Evolutionary conservation across 805 yeast genomes (phyloP), one percentile per base, ranked within the genome.

Genomic region (Candida hispaniensis): DNA sequence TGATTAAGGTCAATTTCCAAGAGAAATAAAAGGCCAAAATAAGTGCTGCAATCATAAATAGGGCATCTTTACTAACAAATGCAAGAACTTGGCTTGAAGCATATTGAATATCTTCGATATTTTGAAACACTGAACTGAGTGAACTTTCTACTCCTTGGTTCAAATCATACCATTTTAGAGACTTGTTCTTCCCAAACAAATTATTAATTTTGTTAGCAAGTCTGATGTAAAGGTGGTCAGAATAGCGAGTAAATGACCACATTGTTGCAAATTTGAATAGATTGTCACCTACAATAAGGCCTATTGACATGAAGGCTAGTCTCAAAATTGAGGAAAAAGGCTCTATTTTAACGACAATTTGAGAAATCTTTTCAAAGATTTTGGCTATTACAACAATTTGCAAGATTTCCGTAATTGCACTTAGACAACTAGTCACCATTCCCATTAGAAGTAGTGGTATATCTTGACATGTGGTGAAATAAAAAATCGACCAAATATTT

Each of bases 1-100:
- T 71, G 2, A 91, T 69, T 15, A 91, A 56, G 0, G 96, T 80
- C 7, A 91, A 63, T 3, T 80, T 66, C 96, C 96, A 88, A 3
- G 93, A 80, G 41, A 73, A 75, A 41, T 68, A 67, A 51, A 91
- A 68, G 1, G 94, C 74, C 0, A 79, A 71, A 1, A 71, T 64
- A 2, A 77, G 50, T 7, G 78, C 55, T 5, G 24, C 18, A 0
- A 78, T 71, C 4, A 70, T 35, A 0, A 73, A 58, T 0, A 73
- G 68, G 1, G 63, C 24, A 6, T 73, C 65, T 44, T 75, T 75
- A 8, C 71, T 49, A 1, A 75, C 48, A 13, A 75, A 46, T 0
- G 79, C 83, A 11, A 74, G 49, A 3, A 75, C 69, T 48, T 79
- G 86, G 3, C 88, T 71, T 4, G 71, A 61, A 1, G 85, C 80